Base-by-base conservation (phyloP, 2,329 filamentous ascomycete species). In the Apiospora kogelbergensis region DNA sequence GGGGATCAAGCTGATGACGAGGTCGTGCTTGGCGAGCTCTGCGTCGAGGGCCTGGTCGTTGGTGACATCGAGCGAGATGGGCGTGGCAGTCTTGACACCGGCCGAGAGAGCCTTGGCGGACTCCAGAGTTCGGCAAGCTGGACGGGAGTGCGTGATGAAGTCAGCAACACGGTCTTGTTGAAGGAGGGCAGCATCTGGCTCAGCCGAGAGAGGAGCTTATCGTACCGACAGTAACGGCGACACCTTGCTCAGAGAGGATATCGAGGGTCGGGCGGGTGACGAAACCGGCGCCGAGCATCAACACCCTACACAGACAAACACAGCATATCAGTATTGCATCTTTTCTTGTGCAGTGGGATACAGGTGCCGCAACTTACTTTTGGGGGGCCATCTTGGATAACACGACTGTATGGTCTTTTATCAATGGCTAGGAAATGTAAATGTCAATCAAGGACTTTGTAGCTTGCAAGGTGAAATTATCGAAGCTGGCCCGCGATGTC, bases 1-100 rank as follows among this genome's bases (percentile, higher is more conserved):
- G 67, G 95, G 95, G 75, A 98, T 97, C 82, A 98, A 81, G 78
- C 85, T 89, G 80, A 95, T 92, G 78, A 92, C 90, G 24, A 97
- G 83, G 79, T 95, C 92, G 79, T 92, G 87, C 86, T 96, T 89
- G 79, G 86, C 89, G 71, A 97, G 88, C 77, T 90, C 93, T 67
- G 89, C 88, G 77, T 98, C 94, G 69, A 98, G 90, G 30, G 93
- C 93, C 69, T 85, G 81, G 65, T 87, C 88, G 80, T 97, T 85
- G 78, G 83, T 91, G 75, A 97, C 95, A 79, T 98, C 93, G 78
- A 70, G 69, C 33, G 67, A 66, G 53, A 70, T 68, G 33, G 67
- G 66, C 13, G 30, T 68, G 42, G 66, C 67, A 37, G 53, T 65
- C 53, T 68, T 66, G 57, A 71, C 41, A 24, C 68, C 68, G 9